These are phyloP conservation scores for Leptographium galeiforme DNA, from an alignment of 2,329 filamentous ascomycete genomes.

Conservation along the genomic window DNA sequence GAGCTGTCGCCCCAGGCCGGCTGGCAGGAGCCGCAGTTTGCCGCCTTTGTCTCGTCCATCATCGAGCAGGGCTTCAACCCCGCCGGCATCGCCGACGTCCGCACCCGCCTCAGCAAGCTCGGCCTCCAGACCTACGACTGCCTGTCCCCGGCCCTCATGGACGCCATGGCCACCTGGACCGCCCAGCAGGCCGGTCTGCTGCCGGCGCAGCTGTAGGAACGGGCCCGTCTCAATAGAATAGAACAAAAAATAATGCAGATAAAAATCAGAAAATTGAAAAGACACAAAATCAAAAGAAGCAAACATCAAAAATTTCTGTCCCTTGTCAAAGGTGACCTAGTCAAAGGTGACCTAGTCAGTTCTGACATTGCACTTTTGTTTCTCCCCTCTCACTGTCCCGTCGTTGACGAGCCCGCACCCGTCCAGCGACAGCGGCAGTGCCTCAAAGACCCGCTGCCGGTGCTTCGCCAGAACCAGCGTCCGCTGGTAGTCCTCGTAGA, in stretches of 20 bases:
- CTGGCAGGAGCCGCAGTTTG: constrained; percentile 63
- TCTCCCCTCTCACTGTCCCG: not conserved
- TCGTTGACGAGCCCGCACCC: not conserved
- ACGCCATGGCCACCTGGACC: constrained; percentile 41
- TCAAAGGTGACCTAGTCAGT: too few species aligned
- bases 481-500: constrained; percentile 8
- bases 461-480: constrained; percentile 4
- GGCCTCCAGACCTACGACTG: constrained; percentile 51
- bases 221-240: not conserved
- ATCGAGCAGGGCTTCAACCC: constrained; percentile 55
- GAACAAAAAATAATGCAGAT: not conserved
- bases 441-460: not conserved
- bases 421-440: constrained; percentile 3
- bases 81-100: constrained; percentile 38
- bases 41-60: constrained; percentile 52
- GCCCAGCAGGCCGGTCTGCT: constrained; percentile 30
- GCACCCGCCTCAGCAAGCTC: constrained; percentile 34
- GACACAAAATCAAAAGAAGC: too few species aligned
- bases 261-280: too few species aligned
- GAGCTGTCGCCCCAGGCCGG: constrained; percentile 46
- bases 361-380: too few species aligned
- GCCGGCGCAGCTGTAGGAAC: constrained; percentile 7
- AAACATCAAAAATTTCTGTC: too few species aligned
- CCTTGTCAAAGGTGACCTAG: too few species aligned
- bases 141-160: constrained; percentile 50